Percentiles rank a stretch among this genome's conserved stretches.
Evolutionary conservation across 2,329 filamentous ascomycete genomes (phyloP).

Genomic region (Trichoderma gracile): DNA sequence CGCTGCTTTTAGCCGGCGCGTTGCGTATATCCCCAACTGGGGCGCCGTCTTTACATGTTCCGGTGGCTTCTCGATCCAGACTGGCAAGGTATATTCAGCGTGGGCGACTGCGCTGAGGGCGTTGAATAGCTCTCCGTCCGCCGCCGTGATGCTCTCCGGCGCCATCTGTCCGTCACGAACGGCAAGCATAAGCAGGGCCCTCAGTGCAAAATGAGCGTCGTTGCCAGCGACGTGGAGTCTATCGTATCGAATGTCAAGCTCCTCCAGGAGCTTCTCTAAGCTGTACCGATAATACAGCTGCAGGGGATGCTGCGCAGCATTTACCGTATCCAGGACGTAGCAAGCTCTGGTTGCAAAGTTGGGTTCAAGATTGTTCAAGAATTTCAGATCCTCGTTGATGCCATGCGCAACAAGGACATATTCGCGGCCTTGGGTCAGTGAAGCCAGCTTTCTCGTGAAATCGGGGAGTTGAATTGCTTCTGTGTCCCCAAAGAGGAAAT

Average conservation of each 20-base stretch:
- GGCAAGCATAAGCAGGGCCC: conserved; percentile 28
- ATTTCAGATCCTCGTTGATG: conserved; percentile 24
- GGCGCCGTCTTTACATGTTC: neutral
- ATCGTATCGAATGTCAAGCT: conserved; percentile 26
- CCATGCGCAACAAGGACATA: conserved; percentile 30
- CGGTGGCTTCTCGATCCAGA: neutral
- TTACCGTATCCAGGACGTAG: conserved; percentile 35
- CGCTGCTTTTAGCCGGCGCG: neutral
- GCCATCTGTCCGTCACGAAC: conserved; percentile 14
- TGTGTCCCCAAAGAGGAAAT: conserved; percentile 27
- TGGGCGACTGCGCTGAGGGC: conserved; percentile 1
- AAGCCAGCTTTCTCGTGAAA: conserved; percentile 16
- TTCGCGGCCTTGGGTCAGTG: conserved; percentile 20
- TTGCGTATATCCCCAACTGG: neutral
- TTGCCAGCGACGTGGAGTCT: conserved; percentile 32
- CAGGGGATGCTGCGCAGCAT: conserved; percentile 33
- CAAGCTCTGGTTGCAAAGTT: conserved; percentile 12
- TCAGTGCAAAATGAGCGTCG: conserved; percentile 34
- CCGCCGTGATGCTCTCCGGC: neutral
- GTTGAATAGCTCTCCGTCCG: neutral
- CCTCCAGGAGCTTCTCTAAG: conserved; percentile 32
- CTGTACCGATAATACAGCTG: conserved; percentile 32
- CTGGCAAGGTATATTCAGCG: neutral
- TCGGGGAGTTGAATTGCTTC: conserved; percentile 4
- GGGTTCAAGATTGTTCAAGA: conserved; percentile 28